phyloP scores from a whole-genome alignment of 2,329 filamentous ascomycete species.

The Calonectria leucothoes region DNA sequence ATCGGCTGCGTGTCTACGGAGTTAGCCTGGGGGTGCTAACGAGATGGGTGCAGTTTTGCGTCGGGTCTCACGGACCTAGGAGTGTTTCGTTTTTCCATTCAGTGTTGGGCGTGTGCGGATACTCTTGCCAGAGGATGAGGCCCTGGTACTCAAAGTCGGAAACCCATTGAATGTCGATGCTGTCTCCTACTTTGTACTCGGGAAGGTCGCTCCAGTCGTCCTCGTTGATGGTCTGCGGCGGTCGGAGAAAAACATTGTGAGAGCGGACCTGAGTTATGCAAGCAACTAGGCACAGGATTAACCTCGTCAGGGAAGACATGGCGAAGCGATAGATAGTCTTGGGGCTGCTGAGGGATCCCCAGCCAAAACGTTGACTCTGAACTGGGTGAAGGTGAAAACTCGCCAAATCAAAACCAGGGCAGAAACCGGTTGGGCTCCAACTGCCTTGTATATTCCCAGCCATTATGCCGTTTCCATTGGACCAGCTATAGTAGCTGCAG shows the following conservation, averaged over 20 bases:
- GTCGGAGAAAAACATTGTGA: not conserved
- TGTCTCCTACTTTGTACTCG: not conserved
- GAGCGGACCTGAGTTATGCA: not conserved
- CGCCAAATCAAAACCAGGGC: not conserved
- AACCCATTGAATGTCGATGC: not conserved
- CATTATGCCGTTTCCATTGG: not conserved
- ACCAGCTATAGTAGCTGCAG: not conserved
- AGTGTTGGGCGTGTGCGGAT: not conserved
- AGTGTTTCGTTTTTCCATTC: not conserved
- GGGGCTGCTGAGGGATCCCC: not conserved
- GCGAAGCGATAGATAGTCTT: not conserved
- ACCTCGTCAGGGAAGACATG: not conserved
- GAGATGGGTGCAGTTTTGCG: not conserved
- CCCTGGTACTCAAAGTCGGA: not conserved
- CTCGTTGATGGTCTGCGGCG: not conserved
- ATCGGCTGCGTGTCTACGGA: not conserved
- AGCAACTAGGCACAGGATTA: not conserved
- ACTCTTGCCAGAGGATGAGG: not conserved
- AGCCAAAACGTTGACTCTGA: not conserved
- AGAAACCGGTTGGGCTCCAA: not conserved
- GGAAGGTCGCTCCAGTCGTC: not conserved
- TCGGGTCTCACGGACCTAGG: not conserved
- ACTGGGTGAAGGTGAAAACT: not conserved
- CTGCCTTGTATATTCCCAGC: not conserved
- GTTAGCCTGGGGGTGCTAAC: not conserved